Evolutionary conservation across 2,329 filamentous ascomycete species (phyloP), one percentile per base, ranked within the genome.

Genomic region (Botrytis hyacinthi): DNA sequence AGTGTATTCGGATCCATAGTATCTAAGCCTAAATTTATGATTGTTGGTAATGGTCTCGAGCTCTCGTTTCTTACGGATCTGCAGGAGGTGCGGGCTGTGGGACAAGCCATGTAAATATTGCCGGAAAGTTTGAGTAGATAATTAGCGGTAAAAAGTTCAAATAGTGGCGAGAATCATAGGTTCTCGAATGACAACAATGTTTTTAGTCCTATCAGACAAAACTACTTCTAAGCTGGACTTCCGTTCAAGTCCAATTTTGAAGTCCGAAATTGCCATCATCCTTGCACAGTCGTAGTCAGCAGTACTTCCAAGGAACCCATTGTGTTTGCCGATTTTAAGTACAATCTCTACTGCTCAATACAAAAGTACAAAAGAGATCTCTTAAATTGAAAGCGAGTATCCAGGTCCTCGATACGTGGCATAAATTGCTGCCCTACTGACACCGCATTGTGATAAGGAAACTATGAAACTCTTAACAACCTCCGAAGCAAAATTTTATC

Each of bases 271-370:
- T 57, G 1, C n/a, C 29, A 4, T 57, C 0, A 18, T 29, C 2
- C 3, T 18, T 16, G 26, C 14, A 32, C n/a, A 3, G n/a, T 57
- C 14, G n/a, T n/a, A 29, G 51, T 57, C n/a, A 0, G 51, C n/a
- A 6, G 14, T 29, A 29, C 51, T 29, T 10, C 6, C n/a, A 54
- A 18, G 51, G 1, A 29, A 3, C 14, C 2, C 5, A 8, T 6
- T 4, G 8, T 22, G 44, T 3, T 0, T 48, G 10, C 0, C 20
- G 0, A 48, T 8, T 9, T 8, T 3, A 7, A 22, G 5, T 22
- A 14, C 29, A 51, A 3, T 54, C 2, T 54, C 3, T 54, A 12
- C 14, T 60, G 4, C 9, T 26, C 18, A 14, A 37, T 5, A 0
- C 59, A 14, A 26, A n/a, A 54, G 51, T 29, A 6, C 9, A 26